These are phyloP conservation scores for Penicillium frequentans DNA, from an alignment of 2,329 filamentous ascomycete species.

Conservation along the genomic window DNA sequence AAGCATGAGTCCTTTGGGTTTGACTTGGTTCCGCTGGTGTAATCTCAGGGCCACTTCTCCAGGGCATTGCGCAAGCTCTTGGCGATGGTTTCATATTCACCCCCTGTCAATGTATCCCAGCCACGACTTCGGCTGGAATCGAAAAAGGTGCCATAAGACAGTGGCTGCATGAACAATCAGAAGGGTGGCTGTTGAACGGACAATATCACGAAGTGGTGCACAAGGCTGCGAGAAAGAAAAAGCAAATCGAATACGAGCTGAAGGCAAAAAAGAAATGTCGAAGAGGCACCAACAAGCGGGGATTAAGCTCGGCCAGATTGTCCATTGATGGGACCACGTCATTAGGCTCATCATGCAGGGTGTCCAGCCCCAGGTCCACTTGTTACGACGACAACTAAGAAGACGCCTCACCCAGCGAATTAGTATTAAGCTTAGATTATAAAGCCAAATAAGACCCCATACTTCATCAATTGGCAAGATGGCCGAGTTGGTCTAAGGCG, in stretches of 20 bases:
- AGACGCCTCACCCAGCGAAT: neutral
- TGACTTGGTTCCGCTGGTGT: slow-evolving; percentile 1
- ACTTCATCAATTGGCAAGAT: slow-evolving; percentile 24
- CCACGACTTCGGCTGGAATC: neutral
- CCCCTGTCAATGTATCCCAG: neutral
- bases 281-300: neutral
- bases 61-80: slow-evolving; percentile 4
- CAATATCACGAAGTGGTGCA: neutral
- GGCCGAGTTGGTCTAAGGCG: slow-evolving; percentile 35
- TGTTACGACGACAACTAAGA: neutral
- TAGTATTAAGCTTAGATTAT: neutral
- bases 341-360: slow-evolving; percentile 5
- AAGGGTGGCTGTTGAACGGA: neutral
- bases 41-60: neutral
- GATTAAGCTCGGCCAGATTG: slow-evolving; percentile 6
- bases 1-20: slow-evolving; percentile 3
- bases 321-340: slow-evolving; percentile 3
- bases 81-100: neutral
- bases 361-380: neutral
- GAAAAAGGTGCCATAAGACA: neutral
- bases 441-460: neutral
- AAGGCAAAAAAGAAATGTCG: neutral
- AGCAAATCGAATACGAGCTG: neutral
- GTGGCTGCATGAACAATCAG: neutral
- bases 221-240: neutral